These are phyloP conservation scores for Pelargonium australe DNA, from an alignment of 441 rosid genomes.

Conservation along the genomic window DNA sequence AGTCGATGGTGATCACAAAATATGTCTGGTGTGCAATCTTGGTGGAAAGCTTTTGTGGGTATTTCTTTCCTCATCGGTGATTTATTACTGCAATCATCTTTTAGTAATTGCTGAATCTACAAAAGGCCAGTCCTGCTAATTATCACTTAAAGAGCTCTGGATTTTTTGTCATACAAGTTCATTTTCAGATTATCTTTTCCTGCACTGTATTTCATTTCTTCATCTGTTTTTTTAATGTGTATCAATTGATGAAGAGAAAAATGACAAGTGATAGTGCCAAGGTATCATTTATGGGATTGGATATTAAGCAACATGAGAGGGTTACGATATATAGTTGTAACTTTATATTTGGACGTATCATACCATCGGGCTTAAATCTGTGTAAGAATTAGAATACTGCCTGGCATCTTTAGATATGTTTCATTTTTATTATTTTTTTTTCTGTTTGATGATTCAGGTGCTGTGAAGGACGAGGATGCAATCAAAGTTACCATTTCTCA, in stretches of 20 bases:
- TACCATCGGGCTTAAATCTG: neutral
- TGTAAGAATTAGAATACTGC: slow-evolving; percentile 1
- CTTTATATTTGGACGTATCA: neutral
- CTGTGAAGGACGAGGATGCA: slow-evolving; percentile 54
- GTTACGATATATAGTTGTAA: neutral
- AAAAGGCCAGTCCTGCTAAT: neutral
- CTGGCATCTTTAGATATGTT: neutral
- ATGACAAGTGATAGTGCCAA: neutral
- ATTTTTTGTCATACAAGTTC: slow-evolving; percentile 7
- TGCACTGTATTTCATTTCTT: neutral
- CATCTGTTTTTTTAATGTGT: neutral
- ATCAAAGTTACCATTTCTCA: slow-evolving; percentile 40
- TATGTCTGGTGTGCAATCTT: slow-evolving; percentile 41
- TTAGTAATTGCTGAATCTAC: slow-evolving; percentile 6
- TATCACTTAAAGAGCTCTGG: neutral
- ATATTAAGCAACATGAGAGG: neutral
- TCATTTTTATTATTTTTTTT: neutral
- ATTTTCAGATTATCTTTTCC: neutral
- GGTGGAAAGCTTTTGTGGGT: slow-evolving; percentile 56
- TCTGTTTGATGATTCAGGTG: slow-evolving; percentile 31
- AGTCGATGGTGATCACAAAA: slow-evolving; percentile 21
- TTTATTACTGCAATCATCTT: slow-evolving; percentile 10
- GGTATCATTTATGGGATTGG: neutral
- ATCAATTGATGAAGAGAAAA: neutral
- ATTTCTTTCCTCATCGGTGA: slow-evolving; percentile 20